phyloP scores from a whole-genome alignment of 306 rosid species.

The Lathyrus sativus region DNA sequence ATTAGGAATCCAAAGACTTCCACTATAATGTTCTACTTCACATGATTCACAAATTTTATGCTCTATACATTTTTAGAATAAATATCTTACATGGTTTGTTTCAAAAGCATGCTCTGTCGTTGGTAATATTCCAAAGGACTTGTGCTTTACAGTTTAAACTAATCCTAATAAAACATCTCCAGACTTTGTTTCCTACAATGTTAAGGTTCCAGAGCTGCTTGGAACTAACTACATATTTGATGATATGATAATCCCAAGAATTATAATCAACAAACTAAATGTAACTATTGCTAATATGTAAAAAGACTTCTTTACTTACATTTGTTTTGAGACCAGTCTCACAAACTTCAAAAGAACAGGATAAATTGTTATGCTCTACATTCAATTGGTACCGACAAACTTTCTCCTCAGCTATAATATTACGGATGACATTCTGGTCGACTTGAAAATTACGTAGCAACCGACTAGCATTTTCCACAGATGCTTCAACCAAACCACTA shows the following conservation, averaged over 20 bases:
- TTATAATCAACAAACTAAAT: constrained; percentile 3
- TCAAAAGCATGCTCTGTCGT: neutral
- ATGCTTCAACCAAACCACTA: constrained; percentile 76
- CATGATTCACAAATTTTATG: neutral
- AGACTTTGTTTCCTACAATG: constrained; percentile 3
- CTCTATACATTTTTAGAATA: neutral
- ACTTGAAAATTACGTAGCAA: constrained; percentile 60
- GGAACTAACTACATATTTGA: neutral
- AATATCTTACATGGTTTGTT: neutral
- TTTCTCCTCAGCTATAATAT: constrained; percentile 48
- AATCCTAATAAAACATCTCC: constrained; percentile 2
- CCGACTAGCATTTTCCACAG: constrained; percentile 64
- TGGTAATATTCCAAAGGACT: neutral
- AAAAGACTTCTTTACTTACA: constrained; percentile 53
- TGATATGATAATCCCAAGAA: constrained; percentile 11
- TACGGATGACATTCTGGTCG: constrained; percentile 49
- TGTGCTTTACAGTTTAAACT: neutral
- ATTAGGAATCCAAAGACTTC: constrained; percentile 20
- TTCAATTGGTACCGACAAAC: constrained; percentile 52
- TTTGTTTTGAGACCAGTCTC: constrained; percentile 68
- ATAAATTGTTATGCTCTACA: constrained; percentile 48
- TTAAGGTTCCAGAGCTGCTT: constrained; percentile 8
- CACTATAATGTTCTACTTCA: neutral
- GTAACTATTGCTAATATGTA: constrained; percentile 7
- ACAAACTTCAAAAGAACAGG: constrained; percentile 60